These are phyloP conservation scores for Cercospora sesami DNA, from an alignment of 2,329 filamentous ascomycete genomes.

Conservation along the genomic window DNA sequence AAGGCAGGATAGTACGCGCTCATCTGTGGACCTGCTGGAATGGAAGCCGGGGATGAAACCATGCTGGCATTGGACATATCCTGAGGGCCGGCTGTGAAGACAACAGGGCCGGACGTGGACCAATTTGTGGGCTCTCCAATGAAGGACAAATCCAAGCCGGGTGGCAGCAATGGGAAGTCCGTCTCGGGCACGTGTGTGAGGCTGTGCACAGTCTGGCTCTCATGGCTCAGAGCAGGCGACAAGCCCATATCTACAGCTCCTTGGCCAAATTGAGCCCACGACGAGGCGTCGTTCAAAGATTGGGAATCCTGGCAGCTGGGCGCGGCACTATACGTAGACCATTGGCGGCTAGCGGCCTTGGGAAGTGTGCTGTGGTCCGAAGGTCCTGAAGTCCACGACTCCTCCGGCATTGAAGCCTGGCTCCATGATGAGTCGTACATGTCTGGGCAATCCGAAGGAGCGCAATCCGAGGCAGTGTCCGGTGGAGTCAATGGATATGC, in stretches of 20 bases:
- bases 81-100: constrained; percentile 22
- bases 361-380: constrained; percentile 30
- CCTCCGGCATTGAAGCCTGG: constrained; percentile 32
- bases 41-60: constrained; percentile 14
- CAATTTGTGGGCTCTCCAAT: constrained; percentile 29
- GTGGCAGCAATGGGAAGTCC: constrained; percentile 32
- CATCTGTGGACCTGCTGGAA: constrained; percentile 8
- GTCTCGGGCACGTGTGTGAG: constrained; percentile 35
- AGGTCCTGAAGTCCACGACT: constrained; percentile 31
- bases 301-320: constrained; percentile 27
- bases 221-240: constrained; percentile 40
- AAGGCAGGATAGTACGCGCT: constrained; percentile 11
- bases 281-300: constrained; percentile 24
- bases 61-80: constrained; percentile 13
- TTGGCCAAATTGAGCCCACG: constrained; percentile 29
- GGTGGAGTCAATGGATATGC: constrained; percentile 35
- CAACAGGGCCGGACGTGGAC: constrained; percentile 22
- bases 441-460: constrained; percentile 33
- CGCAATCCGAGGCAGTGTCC: constrained; percentile 36
- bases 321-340: constrained; percentile 23
- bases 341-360: constrained; percentile 29
- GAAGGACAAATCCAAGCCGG: constrained; percentile 35
- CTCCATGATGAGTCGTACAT: constrained; percentile 33
- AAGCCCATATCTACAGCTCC: constrained; percentile 38
- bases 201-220: constrained; percentile 39